Base-by-base conservation (phyloP, 371 early-diverging fungal genomes). In the Entomophthora muscae region DNA sequence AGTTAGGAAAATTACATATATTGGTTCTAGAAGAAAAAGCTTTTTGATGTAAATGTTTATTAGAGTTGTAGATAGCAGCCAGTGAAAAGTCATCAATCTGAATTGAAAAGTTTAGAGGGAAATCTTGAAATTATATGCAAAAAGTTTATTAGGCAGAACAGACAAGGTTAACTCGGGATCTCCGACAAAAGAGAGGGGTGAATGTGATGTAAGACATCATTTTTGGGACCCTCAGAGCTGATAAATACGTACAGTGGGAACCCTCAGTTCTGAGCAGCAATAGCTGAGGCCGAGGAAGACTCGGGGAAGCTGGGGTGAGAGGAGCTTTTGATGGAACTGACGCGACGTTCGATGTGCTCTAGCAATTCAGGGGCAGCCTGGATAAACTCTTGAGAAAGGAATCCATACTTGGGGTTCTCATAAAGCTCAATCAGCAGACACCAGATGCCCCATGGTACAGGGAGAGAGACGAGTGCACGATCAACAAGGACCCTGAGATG, bases 391-490 rank as follows among this genome's bases (percentile, higher is more conserved):
- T 89, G 90, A 52, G 82, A 82, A 90, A 92, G 90, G 78, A 92
- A 91, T 59, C 82, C 82, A 73, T 89, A 92, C 7, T 85, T 75
- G 22, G 91, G 91, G 70, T 95, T 93, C 70, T 91, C 88, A 75
- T 94, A 87, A 66, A 98, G 74, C 71, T 98, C 98, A 64, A 95
- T 95, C 71, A 97, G 89, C 0, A 97, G 95, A 30, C 95, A 90
- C 68, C 95, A 74, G 55, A 98, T 76, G 13, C 96, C 96, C 91
- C 96, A 96, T 52, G 98, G 98, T 74, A 94, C 95, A 24, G 97
- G 98, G 31, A 96, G 79, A 73, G 93, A 92, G 17, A 91, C 97
- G 68, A 98, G 89, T 57, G 96, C 75, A 42, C 97, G 86, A 72
- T 97, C 98, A 63, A 96, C 73, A 29, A 98, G 73, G 1, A 95